Evolutionary conservation across 768 basidiomycete genomes (phyloP).

Genomic region (Podaxis rugospora): DNA sequence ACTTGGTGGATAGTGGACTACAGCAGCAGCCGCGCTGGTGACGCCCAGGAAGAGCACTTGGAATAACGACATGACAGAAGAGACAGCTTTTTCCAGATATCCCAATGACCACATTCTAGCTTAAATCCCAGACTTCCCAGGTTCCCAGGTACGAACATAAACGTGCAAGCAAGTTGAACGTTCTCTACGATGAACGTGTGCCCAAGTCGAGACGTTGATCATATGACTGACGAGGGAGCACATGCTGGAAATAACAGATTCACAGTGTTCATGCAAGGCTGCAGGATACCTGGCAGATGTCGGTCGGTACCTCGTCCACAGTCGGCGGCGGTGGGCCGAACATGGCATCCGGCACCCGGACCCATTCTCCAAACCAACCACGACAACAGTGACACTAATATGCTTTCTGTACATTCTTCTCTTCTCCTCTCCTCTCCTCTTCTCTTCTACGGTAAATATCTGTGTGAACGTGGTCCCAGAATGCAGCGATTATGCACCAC

Average conservation of each 20-base stretch:
- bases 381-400: background rate
- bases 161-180: background rate
- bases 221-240: background rate
- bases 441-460: background rate
- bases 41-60: conserved; percentile 12
- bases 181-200: background rate
- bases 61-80: conserved; percentile 18
- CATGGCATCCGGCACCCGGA: too few relatives aligned
- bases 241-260: background rate
- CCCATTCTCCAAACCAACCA: too few relatives aligned
- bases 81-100: background rate
- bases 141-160: background rate
- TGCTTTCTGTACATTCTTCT: background rate
- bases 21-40: conserved; percentile 15
- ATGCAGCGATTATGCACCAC: background rate
- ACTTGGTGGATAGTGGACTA: conserved; percentile 35
- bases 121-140: background rate
- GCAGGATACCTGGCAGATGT: too few relatives aligned
- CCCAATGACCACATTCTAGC: background rate
- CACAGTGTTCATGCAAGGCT: background rate
- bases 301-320: too few relatives aligned
- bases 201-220: background rate
- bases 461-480: background rate
- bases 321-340: too few relatives aligned
- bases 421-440: background rate